Base-by-base conservation (phyloP, 2,329 filamentous ascomycete genomes). In the Diaporthe eres region DNA sequence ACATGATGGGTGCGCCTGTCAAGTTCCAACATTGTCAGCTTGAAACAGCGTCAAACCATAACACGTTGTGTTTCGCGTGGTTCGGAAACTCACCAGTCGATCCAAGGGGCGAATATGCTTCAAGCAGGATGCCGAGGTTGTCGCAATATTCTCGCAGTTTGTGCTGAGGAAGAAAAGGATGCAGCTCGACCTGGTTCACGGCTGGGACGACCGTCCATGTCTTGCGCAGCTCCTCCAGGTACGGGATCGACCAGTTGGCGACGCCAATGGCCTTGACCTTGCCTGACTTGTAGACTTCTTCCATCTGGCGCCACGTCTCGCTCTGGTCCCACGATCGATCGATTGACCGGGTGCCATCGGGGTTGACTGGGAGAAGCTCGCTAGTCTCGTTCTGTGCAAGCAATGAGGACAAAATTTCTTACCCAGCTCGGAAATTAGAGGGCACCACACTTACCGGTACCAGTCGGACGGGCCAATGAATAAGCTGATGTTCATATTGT, bases 151-250 rank as follows among this genome's bases (percentile, higher is more conserved):
- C 76, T 53, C 81, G 80, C 47, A 85, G 79, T 31, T 82, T 80
- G 47, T 82, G 81, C 71, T 85, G 84, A 51, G 83, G 83, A 34
- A 83, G 80, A 75, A 82, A 84, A n/a, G 84, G 83, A 74, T 85
- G 84, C 2, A 82, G 75, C 76, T 85, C 84, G 61, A 85, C 81
- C 5, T 72, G 68, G 37, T 72, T 72, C 34, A 72, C 68, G 53
- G 19, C 25, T 17, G 68, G 68, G 3, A 72, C 68, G 3, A 72
- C 74, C 6, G 72, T 78, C 75, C 79, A 79, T 6, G 74, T 78
- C 47, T 79, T 78, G 4, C 78, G 75, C 31, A 84, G 76, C 25
- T 79, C 61, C 60, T 83, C 80, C 22, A 84, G 78, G 49, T 82
- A 78, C 60, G 74, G 78, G 57, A 74, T 79, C 68, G 58, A 78